These are phyloP conservation scores for Wickerhamomyces kurtzmanii DNA, from an alignment of 805 yeast species.

Conservation along the genomic window DNA sequence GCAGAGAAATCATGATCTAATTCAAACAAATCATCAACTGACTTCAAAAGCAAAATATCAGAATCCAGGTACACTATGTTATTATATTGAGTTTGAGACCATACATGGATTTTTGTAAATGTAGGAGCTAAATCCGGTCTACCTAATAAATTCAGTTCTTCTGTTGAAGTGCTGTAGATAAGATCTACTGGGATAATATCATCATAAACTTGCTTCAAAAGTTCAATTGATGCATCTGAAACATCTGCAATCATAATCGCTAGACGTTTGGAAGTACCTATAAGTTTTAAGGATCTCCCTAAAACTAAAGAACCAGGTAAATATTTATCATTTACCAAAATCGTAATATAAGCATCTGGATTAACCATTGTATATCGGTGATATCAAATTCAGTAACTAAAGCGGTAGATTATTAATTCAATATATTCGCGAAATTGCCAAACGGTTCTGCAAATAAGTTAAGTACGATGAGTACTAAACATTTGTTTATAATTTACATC, in stretches of 20 bases:
- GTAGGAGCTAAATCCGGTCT: conserved; percentile 46
- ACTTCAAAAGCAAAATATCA: conserved; percentile 43
- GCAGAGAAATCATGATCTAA: conserved; percentile 26
- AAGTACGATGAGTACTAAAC: too few species aligned
- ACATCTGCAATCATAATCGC: too few species aligned
- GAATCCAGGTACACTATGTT: conserved; percentile 52
- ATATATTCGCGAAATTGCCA: too few species aligned
- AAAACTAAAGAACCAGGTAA: conserved; percentile 49
- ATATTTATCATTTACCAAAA: conserved; percentile 41
- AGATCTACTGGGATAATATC: conserved; percentile 18
- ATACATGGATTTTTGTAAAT: conserved; percentile 38
- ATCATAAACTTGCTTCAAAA: conserved; percentile 16
- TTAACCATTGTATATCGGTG: too few species aligned
- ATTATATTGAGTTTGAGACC: conserved; percentile 33
- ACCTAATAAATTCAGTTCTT: conserved; percentile 23
- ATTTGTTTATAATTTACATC: too few species aligned
- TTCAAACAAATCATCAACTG: conserved; percentile 14
- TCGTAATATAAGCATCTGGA: conserved; percentile 37
- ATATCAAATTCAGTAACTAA: too few species aligned
- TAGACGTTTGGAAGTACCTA: too few species aligned
- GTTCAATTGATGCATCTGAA: conserved; percentile 5
- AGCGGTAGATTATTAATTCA: too few species aligned
- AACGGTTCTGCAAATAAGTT: too few species aligned
- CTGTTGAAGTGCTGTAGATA: conserved; percentile 11
- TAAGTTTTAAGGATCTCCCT: conserved; percentile 25